Base-by-base conservation (phyloP, 192 early-diverging fungal genomes). In the Podila clonocystis region DNA sequence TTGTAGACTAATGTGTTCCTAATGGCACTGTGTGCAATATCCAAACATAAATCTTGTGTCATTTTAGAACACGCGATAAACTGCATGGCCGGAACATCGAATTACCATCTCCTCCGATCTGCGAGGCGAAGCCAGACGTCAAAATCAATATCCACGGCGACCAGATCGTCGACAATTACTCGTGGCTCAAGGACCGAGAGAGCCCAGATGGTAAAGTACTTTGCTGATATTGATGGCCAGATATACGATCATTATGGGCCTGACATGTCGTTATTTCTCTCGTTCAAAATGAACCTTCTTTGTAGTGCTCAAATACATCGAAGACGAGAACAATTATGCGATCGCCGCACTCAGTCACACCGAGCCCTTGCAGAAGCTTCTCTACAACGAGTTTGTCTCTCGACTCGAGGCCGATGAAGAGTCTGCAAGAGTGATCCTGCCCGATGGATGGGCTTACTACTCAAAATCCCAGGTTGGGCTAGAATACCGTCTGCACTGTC, bases 321-420 rank as follows among this genome's bases (percentile, higher is more conserved):
- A 87, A 11, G 71, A 79, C 7, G 89, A 91, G 52, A 91, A 91
- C 66, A 75, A 82, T 6, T 91, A 91, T 63, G 66, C 89, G 1
- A 57, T 70, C 29, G 74, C 72, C n/a, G 62, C 88, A 19, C 70
- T 91, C 26, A 82, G 73, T 50, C 75, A 82, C 62, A 85, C 89
- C 3, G 85, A 83, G 30, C 84, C 89, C 3, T 63, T 90, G 26
- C 89, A 88, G 65, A 85, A 83, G 29, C 59, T 86, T n/a, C 72
- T 90, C 22, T 90, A 90, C 67, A 89, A 86, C 67, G 89, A 91
- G 65, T 91, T 91, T 76, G 86, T 91, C 20, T 86, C 86, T n/a
- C 74, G 89, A 19, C 58, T 91, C 13, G 87, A 91, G 63, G 86
- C 88, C 28, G 74, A 76, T 30, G 89, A 90, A 64, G 68, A 83